phyloP scores from a whole-genome alignment of 768 basidiomycete genomes.

The Hygrocybe punicea region DNA sequence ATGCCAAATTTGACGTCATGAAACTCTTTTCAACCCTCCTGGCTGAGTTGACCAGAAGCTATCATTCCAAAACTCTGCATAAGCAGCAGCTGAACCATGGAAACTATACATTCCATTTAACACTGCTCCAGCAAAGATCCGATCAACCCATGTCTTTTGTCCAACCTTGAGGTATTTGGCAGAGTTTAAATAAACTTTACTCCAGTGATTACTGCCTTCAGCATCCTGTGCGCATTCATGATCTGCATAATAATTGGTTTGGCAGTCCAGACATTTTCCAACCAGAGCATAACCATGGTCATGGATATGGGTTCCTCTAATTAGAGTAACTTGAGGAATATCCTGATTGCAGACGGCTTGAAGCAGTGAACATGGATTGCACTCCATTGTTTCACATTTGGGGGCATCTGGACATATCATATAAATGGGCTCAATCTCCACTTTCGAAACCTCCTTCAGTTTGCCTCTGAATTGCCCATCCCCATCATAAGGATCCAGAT shows the following conservation, averaged over 20 bases:
- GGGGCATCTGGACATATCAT: background rate
- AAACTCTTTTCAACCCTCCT: background rate
- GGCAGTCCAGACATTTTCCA: conserved; percentile 15
- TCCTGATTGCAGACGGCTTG: background rate
- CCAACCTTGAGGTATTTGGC: conserved; percentile 15
- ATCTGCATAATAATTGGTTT: conserved; percentile 17
- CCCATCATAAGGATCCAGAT: background rate
- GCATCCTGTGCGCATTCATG: conserved; percentile 11
- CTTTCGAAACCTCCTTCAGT: background rate
- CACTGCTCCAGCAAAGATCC: conserved; percentile 10
- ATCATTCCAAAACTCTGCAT: conserved; percentile 14
- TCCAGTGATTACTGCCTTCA: background rate
- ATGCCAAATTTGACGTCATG: conserved; percentile 16
- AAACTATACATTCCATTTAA: conserved; percentile 17
- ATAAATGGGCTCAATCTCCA: background rate
- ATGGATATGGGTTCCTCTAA: background rate
- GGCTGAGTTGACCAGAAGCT: conserved; percentile 3
- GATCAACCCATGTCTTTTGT: conserved; percentile 14
- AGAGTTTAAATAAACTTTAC: conserved; percentile 8
- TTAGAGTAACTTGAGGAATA: background rate
- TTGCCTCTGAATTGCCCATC: background rate
- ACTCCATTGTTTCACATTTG: background rate
- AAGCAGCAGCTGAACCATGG: conserved; percentile 18
- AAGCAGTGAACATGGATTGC: background rate
- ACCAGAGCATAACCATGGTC: conserved; percentile 12